Conservation (phyloP, 495 filamentous ascomycete species). For the Daldinia decipiens region DNA sequence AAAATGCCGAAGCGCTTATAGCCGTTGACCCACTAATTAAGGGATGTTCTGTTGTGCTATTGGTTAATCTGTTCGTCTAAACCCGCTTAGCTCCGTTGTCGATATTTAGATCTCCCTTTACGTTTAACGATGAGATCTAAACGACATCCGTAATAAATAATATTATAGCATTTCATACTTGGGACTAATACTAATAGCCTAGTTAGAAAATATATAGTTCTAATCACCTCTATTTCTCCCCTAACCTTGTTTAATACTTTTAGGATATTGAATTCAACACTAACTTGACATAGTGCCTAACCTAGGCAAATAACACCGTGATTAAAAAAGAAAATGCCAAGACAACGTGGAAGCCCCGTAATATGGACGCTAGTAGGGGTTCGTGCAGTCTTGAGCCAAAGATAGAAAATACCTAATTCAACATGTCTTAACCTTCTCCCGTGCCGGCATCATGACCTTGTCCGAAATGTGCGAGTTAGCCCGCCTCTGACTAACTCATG, state of each 20-base stretch:
- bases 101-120: neutral
- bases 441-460: conserved; percentile 3
- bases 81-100: neutral
- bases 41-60: neutral
- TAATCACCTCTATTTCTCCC: too few relatives aligned
- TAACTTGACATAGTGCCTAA: too few relatives aligned
- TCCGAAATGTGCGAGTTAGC: conserved; percentile 28
- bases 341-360: neutral
- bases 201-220: too few relatives aligned
- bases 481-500: conserved; percentile 13
- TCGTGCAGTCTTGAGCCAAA: neutral
- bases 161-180: too few relatives aligned
- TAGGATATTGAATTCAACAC: too few relatives aligned
- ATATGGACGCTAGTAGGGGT: conserved; percentile 1
- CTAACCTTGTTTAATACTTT: too few relatives aligned
- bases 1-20: conserved; percentile 25
- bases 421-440: neutral
- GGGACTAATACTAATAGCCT: too few relatives aligned
- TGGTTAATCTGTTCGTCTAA: neutral
- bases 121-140: too few relatives aligned
- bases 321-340: neutral
- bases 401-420: conserved; percentile 4
- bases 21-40: conserved; percentile 9
- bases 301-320: too few relatives aligned
- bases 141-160: too few relatives aligned